Conservation (phyloP, 169 alveolate species). For the Plasmodium yoelii region DNA sequence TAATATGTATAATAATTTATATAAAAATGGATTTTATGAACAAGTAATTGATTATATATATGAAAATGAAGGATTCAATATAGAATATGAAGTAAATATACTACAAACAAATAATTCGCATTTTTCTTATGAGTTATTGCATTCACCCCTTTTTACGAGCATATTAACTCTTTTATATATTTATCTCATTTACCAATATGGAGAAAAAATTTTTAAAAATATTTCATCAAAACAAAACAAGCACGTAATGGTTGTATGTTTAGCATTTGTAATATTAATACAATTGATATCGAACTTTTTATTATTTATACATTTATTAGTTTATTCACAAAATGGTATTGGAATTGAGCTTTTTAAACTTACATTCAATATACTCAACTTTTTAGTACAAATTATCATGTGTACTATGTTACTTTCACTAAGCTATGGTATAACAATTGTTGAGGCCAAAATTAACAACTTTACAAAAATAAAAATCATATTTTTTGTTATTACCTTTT, state of each 20-base stretch:
- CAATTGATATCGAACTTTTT: conserved; percentile 57
- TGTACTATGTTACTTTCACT: conserved; percentile 73
- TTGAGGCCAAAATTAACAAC: conserved; percentile 35
- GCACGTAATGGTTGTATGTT: conserved; percentile 52
- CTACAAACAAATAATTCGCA: conserved; percentile 63
- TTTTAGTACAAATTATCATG: conserved; percentile 65
- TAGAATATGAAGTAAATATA: conserved; percentile 67
- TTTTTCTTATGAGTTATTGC: conserved; percentile 56
- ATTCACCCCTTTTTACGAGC: conserved; percentile 58
- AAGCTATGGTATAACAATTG: conserved; percentile 58
- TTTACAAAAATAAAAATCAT: conserved; percentile 38
- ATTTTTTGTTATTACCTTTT: conserved; percentile 41
- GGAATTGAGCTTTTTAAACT: conserved; percentile 64
- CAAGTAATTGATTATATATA: conserved; percentile 66
- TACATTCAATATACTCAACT: conserved; percentile 54
- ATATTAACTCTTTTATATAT: conserved; percentile 54
- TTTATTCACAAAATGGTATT: conserved; percentile 62
- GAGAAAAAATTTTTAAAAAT: conserved; percentile 43
- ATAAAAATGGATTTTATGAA: conserved; percentile 63
- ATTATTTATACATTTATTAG: conserved; percentile 59
- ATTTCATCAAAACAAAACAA: conserved; percentile 37
- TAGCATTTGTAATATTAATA: conserved; percentile 50
- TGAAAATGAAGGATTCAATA: conserved; percentile 56
- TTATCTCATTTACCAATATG: conserved; percentile 50
- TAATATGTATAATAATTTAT: conserved; percentile 68